Evolutionary conservation across 2,329 filamentous ascomycete species (phyloP).

Genomic region (Bisporella sp.): DNA sequence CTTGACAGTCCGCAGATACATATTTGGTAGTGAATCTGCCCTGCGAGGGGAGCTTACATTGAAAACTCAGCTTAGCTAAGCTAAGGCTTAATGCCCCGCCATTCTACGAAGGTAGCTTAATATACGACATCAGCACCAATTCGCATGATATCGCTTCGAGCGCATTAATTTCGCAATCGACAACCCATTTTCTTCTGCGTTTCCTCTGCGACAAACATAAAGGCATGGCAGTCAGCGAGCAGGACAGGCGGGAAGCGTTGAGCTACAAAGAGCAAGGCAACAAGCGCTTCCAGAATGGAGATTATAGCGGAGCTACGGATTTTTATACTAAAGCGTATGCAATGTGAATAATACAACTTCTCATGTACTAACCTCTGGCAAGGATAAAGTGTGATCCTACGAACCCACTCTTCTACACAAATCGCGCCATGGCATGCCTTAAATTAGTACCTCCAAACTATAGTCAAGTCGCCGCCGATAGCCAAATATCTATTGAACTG

Average conservation of each 20-base stretch:
- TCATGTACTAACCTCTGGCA: background rate
- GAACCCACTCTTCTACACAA: slow-evolving; percentile 79
- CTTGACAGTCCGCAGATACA: no score
- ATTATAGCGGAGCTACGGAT: slow-evolving; percentile 59
- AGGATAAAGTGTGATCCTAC: slow-evolving; percentile 72
- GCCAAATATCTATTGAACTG: slow-evolving; percentile 28
- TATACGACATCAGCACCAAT: background rate
- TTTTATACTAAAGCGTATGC: slow-evolving; percentile 66
- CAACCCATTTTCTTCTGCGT: background rate
- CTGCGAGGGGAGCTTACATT: no score
- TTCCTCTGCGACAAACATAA: background rate
- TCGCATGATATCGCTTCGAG: no score
- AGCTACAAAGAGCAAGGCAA: slow-evolving; percentile 26
- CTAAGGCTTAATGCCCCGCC: background rate
- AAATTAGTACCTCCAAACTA: slow-evolving; percentile 41
- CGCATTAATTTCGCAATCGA: no score
- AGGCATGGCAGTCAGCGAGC: slow-evolving; percentile 15
- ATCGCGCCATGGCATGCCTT: slow-evolving; percentile 65
- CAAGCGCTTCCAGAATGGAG: slow-evolving; percentile 54
- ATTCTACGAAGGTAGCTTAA: background rate
- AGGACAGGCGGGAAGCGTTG: slow-evolving; percentile 16
- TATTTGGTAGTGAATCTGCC: no score
- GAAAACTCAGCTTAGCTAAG: background rate
- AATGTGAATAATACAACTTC: background rate
- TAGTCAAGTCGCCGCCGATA: slow-evolving; percentile 71